Percentiles rank a stretch among this genome's conserved stretches.
These are phyloP conservation scores for Coprinellus aureogranulatus DNA, from an alignment of 768 basidiomycete species.

Conservation along the genomic window DNA sequence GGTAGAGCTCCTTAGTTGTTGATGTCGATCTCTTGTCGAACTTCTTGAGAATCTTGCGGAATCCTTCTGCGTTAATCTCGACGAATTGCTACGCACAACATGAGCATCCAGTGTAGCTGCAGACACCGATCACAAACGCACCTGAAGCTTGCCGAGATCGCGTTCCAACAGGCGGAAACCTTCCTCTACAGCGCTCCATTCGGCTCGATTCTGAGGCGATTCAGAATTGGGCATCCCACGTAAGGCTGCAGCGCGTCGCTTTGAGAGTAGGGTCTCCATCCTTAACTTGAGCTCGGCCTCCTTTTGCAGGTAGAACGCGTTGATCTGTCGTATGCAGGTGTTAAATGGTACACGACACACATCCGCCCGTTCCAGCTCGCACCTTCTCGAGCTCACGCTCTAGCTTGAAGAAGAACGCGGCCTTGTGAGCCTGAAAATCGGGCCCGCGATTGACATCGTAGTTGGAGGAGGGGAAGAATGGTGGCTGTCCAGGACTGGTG, in stretches of 20 bases:
- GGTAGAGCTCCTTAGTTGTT: constrained; percentile 93
- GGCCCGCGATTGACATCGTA: constrained; percentile 74
- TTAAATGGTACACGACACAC: constrained; percentile 6
- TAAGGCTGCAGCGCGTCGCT: constrained; percentile 80
- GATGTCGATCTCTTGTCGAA: constrained; percentile 97
- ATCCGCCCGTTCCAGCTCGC: constrained; percentile 14
- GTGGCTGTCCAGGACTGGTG: constrained; percentile 47
- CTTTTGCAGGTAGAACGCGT: constrained; percentile 95
- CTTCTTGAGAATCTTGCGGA: constrained; percentile 96
- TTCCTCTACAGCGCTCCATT: constrained; percentile 96
- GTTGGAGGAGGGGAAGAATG: constrained; percentile 58
- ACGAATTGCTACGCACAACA: constrained; percentile 74
- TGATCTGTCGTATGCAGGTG: constrained; percentile 62
- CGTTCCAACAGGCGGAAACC: constrained; percentile 92
- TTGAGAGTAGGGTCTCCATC: constrained; percentile 89
- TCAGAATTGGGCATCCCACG: constrained; percentile 71
- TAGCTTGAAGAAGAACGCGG: constrained; percentile 98
- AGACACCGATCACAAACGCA: constrained; percentile 26
- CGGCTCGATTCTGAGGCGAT: constrained; percentile 64
- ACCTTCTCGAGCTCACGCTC: constrained; percentile 98
- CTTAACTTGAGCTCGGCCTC: constrained; percentile 92
- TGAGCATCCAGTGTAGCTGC: not conserved
- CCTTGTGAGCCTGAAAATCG: constrained; percentile 91
- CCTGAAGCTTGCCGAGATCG: constrained; percentile 94
- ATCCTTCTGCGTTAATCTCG: constrained; percentile 95